These are phyloP conservation scores for Eucalyptus paniculata DNA, from an alignment of 345 rosid species.

Conservation along the genomic window DNA sequence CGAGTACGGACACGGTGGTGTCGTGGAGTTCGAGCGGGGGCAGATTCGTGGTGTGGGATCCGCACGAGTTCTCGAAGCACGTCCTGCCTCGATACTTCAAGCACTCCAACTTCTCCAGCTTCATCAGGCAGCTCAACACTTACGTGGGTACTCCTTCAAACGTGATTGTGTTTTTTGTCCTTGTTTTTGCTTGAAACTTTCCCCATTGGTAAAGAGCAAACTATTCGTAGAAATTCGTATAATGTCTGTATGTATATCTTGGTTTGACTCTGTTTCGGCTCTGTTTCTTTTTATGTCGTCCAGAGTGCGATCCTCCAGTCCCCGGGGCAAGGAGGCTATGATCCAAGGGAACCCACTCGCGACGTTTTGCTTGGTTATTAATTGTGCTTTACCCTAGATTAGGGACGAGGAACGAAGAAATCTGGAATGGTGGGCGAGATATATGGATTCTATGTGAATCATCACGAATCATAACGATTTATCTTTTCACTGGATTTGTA, in stretches of 20 bases:
- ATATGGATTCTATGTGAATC: neutral
- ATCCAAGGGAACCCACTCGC: neutral
- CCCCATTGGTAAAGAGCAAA: neutral
- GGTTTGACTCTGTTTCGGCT: neutral
- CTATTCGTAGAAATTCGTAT: neutral
- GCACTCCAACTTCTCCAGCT: constrained; percentile 64
- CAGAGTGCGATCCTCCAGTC: neutral
- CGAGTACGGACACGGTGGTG: constrained; percentile 24
- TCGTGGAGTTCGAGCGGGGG: constrained; percentile 27
- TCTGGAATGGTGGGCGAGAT: neutral
- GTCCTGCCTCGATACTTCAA: constrained; percentile 58
- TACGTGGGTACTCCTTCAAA: constrained; percentile 19
- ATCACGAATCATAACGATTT: neutral
- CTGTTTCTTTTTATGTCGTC: neutral
- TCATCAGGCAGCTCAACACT: constrained; percentile 1
- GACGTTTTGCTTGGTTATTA: neutral
- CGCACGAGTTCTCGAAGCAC: constrained; percentile 13
- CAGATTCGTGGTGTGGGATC: constrained; percentile 51
- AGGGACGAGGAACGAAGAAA: neutral
- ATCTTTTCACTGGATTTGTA: neutral
- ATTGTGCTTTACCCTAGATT: neutral
- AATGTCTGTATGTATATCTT: neutral
- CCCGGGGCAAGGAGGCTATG: neutral
- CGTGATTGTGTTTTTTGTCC: neutral
- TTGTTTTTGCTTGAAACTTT: neutral